These are phyloP conservation scores for Melaleuca quinquenervia DNA, from an alignment of 345 rosid species.

Conservation along the genomic window DNA sequence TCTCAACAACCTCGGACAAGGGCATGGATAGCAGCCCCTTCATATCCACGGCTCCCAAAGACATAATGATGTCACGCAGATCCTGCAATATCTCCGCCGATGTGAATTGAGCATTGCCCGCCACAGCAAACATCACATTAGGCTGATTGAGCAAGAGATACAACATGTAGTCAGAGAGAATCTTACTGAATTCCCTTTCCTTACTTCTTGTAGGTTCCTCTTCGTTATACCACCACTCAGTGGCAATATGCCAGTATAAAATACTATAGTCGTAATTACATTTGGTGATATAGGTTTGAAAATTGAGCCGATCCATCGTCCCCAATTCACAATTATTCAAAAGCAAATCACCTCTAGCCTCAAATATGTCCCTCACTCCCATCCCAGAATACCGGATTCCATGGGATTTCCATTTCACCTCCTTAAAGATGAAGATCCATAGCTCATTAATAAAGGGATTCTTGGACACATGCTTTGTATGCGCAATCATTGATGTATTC, in stretches of 20 bases:
- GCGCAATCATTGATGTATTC: background rate
- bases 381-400: background rate
- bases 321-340: fast-evolving
- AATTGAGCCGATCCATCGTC: fast-evolving
- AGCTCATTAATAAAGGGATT: background rate
- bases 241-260: background rate
- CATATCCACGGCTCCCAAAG: fast-evolving
- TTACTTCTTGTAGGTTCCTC: background rate
- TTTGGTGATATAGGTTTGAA: background rate
- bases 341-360: background rate
- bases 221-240: background rate
- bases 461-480: background rate
- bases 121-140: background rate
- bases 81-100: background rate
- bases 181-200: background rate
- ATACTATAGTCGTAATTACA: background rate
- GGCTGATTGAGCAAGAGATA: background rate
- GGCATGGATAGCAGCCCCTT: background rate
- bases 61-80: too few relatives aligned
- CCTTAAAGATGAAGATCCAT: background rate
- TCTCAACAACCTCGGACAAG: too few relatives aligned
- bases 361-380: background rate
- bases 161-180: background rate
- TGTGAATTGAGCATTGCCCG: background rate
- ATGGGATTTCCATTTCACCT: background rate